Evolutionary conservation across 768 basidiomycete species (phyloP).

Genomic region (Pseudohyphozyma bogoriensis): DNA sequence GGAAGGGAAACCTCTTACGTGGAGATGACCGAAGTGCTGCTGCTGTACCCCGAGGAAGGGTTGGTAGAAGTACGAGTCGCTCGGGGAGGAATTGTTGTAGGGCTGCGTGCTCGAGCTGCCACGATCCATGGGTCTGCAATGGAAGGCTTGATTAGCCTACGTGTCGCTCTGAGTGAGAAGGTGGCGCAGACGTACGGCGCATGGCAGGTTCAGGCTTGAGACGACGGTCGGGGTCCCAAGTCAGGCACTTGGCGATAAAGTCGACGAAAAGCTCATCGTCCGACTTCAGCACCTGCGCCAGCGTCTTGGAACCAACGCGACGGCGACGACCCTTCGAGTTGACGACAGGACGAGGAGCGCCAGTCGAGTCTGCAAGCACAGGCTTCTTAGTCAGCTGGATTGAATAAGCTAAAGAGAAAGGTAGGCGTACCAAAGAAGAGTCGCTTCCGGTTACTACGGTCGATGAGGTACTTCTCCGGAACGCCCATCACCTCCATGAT

Average conservation of each 20-base stretch:
- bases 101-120: background rate
- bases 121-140: constrained; percentile 6
- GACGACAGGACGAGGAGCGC: constrained; percentile 82
- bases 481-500: constrained; percentile 98
- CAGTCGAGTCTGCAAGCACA: constrained; percentile 62
- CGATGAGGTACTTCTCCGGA: constrained; percentile 89
- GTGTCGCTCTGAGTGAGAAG: background rate
- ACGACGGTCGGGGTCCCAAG: constrained; percentile 94
- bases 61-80: background rate
- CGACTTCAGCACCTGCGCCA: constrained; percentile 77
- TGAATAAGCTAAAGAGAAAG: background rate
- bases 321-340: constrained; percentile 93
- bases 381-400: background rate
- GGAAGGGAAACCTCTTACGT: constrained; percentile 17
- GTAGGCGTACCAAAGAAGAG: constrained; percentile 77
- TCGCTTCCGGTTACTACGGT: constrained; percentile 83
- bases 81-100: constrained; percentile 1
- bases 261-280: constrained; percentile 94
- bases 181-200: constrained; percentile 43
- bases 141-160: background rate
- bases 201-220: constrained; percentile 87
- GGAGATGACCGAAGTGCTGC: background rate
- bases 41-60: constrained; percentile 1
- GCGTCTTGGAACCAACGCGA: constrained; percentile 79
- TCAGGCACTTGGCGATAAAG: constrained; percentile 91